Base-by-base conservation (phyloP, 768 basidiomycete genomes). In the Pleurotus platypus region DNA sequence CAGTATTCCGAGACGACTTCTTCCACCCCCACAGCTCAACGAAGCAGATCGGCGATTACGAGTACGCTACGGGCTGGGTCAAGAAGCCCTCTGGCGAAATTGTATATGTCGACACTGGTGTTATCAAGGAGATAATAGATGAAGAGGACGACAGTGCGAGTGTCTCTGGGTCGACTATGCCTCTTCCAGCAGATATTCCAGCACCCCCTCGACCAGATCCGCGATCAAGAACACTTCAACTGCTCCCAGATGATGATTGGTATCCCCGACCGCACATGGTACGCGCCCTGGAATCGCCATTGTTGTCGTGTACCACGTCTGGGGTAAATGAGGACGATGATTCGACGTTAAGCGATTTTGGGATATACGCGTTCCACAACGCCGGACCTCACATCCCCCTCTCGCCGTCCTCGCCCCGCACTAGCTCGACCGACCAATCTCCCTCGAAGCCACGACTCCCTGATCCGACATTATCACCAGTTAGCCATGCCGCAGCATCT, bases 51-150 rank as follows among this genome's bases (percentile, higher is more conserved):
- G 16, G 37, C 5, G 6, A 53, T 35, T 42, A 42, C 20, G 27
- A 26, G 13, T 50, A 50, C 38, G 20, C 51, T 5, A 53, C 51
- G 1, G 51, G 51, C 35, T 53, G 51, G 51, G 38, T 38, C 11
- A 38, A 5, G 39, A 53, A 53, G 22, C 51, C 51, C 15, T 53
- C 51, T 22, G 51, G 51, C 35, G 51, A 53, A 13, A 39, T 12
- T 3, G 51, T 39, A 39, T 53, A 53, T 2, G 39, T 53, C 38
- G 37, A 22, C 11, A 35, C 51, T 22, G 51, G 51, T 6, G 20
- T 53, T 7, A 53, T 53, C n/a, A 20, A 53, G 37, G 37, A 53
- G 38, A 39, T 40, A 11, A 20, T 39, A 11, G 51, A 53, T 24
- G 39, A 18, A 15, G 16, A 15, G 16, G 47, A 49, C 12, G n/a